A percentile compares a stretch with the other conserved stretches of the same genome.
phyloP scores from a whole-genome alignment of 108 stramenopile genomes.

The Conticribra weissflogii region DNA sequence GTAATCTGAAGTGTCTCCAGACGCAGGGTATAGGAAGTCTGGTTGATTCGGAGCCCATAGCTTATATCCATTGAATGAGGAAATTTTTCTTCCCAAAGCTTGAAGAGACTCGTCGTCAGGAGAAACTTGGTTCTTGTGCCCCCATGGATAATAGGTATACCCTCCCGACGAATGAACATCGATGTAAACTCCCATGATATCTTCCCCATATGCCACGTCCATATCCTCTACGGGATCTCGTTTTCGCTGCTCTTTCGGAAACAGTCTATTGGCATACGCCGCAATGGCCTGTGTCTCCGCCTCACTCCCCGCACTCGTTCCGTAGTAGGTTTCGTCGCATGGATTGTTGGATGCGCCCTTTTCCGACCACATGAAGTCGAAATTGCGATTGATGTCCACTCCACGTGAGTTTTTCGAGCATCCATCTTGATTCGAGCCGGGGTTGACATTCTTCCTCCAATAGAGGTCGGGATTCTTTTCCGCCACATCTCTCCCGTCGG shows the following conservation, averaged over 20 bases:
- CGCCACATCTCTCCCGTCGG: slow-evolving; percentile 56
- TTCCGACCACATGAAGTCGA: slow-evolving; percentile 54
- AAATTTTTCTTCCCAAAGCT: slow-evolving; percentile 43
- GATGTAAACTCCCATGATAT: slow-evolving; percentile 46
- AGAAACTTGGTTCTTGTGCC: slow-evolving; percentile 21
- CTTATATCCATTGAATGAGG: slow-evolving; percentile 21
- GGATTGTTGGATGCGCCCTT: slow-evolving; percentile 35
- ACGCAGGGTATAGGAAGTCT: slow-evolving; percentile 26
- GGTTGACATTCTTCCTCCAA: slow-evolving; percentile 58
- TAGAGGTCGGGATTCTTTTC: slow-evolving; percentile 34
- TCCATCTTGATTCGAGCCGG: neutral
- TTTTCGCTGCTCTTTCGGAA: slow-evolving; percentile 50
- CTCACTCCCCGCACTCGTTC: slow-evolving; percentile 43
- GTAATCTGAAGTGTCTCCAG: slow-evolving; percentile 53
- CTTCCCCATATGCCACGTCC: slow-evolving; percentile 31
- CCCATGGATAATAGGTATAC: slow-evolving; percentile 47
- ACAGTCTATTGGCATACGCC: slow-evolving; percentile 43
- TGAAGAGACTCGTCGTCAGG: slow-evolving; percentile 47
- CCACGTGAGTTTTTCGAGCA: slow-evolving; percentile 27
- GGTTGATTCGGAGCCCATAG: slow-evolving; percentile 35
- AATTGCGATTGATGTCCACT: slow-evolving; percentile 72
- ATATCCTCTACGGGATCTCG: slow-evolving; percentile 26
- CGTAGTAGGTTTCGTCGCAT: slow-evolving; percentile 45
- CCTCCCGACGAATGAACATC: slow-evolving; percentile 57
- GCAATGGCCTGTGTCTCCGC: slow-evolving; percentile 55